Evolutionary conservation across 2,329 filamentous ascomycete genomes (phyloP), one percentile per base, ranked within the genome.

Genomic region (Byssoonygena ceratinophila): DNA sequence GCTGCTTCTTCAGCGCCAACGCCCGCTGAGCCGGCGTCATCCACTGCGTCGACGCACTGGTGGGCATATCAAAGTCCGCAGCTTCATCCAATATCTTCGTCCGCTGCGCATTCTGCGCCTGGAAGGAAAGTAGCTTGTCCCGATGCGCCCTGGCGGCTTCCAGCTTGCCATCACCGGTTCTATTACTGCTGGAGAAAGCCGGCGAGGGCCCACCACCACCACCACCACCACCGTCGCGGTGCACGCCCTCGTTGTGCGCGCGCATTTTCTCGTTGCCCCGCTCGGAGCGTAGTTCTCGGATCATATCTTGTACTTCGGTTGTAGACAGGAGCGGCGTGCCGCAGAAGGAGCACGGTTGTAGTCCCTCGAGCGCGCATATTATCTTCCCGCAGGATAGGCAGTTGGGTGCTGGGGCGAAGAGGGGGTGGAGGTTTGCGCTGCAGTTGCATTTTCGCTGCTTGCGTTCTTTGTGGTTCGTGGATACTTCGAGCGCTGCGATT

Each of bases 281-380:
- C 70, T 97, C 91, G 49, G 87, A 85, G 36, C 83, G 82, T 11
- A 98, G 76, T 61, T 91, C 83, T 23, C 79, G 78, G 46, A 97
- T 85, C 80, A 98, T 95, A 31, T 79, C 81, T 61, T 94, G 84
- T 8, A 95, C 80, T 51, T 97, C 89, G 2, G 78, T 71, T 0
- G 79, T 66, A 27, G 77, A 83, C 6, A 98, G 73, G 0, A 98
- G 73, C 0, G 87, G 81, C 0, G 78, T 76, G 0, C 82, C 82
- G 71, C 92, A 98, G 64, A 87, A 96, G 0, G 91, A 96, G 67
- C 92, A 98, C 0, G 91, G 91, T 0, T 91, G 91, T 0, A 97
- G 76, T 0, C 92, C 92, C 68, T 98, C 90, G 63, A 92, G 90
- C 22, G 94, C 81, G 66, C 92, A 98, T 51, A 97, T 84, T 11